These are phyloP conservation scores for Oropetium thomaeum DNA, from an alignment of 176 grass and related monocot genomes.

Conservation along the genomic window DNA sequence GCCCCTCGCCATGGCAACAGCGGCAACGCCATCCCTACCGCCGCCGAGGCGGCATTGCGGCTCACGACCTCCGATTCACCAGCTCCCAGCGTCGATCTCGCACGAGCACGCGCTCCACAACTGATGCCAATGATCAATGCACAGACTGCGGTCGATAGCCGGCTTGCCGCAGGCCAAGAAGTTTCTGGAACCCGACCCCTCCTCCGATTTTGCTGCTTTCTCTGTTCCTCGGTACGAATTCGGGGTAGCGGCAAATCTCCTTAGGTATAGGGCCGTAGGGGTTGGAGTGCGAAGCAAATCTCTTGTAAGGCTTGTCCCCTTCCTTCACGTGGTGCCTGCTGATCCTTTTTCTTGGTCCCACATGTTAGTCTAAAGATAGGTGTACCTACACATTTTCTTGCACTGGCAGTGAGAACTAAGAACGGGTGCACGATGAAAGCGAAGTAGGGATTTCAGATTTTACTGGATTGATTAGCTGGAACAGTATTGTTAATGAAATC, in stretches of 20 bases:
- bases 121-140: neutral
- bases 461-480: neutral
- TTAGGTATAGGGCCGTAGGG: neutral
- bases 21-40: slow-evolving; percentile 43
- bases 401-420: neutral
- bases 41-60: slow-evolving; percentile 43
- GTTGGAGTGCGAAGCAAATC: neutral
- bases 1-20: slow-evolving; percentile 60
- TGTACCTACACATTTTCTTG: neutral
- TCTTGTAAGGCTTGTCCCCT: neutral
- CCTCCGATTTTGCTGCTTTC: slow-evolving; percentile 7
- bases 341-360: neutral
- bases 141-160: neutral
- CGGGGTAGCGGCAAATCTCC: neutral
- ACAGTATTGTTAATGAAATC: neutral
- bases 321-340: slow-evolving; percentile 8
- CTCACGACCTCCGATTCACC: slow-evolving; percentile 10
- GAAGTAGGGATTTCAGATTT: neutral
- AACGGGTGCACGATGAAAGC: neutral
- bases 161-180: neutral
- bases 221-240: slow-evolving; percentile 15
- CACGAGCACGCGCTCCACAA: neutral
- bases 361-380: neutral
- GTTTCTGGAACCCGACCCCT: slow-evolving; percentile 11
- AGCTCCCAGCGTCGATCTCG: slow-evolving; percentile 32